Percentiles rank a stretch among this genome's conserved stretches.
Evolutionary conservation across 805 yeast species (phyloP).

Genomic region (Pichia sporocuriosa): DNA sequence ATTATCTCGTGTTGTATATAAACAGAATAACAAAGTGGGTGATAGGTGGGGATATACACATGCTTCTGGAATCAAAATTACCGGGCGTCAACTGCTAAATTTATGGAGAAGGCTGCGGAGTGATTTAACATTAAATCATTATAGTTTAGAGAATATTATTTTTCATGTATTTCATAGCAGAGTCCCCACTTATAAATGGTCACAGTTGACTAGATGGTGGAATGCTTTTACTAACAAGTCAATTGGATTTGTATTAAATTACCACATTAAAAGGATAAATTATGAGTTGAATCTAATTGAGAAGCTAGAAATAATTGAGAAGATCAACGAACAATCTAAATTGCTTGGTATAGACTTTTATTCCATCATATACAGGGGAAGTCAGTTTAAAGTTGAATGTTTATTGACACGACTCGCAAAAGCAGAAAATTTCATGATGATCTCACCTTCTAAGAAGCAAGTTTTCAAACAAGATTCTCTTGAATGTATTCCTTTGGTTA

Average conservation of each 20-base stretch:
- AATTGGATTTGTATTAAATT: slow-evolving; percentile 35
- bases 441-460: slow-evolving; percentile 74
- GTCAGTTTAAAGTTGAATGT: slow-evolving; percentile 92
- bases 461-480: slow-evolving; percentile 81
- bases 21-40: slow-evolving; percentile 45
- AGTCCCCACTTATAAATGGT: slow-evolving; percentile 54
- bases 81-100: slow-evolving; percentile 81
- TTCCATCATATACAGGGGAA: slow-evolving; percentile 84
- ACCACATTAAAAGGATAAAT: slow-evolving; percentile 39
- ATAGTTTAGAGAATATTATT: slow-evolving; percentile 70
- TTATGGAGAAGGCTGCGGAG: slow-evolving; percentile 72
- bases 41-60: slow-evolving; percentile 81
- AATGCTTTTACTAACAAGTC: slow-evolving; percentile 15
- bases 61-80: slow-evolving; percentile 58
- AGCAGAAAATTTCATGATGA: slow-evolving; percentile 60
- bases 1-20: slow-evolving; percentile 51
- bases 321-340: slow-evolving; percentile 77
- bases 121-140: slow-evolving; percentile 58
- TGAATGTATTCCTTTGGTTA: slow-evolving; percentile 81
- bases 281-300: slow-evolving; percentile 43
- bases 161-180: slow-evolving; percentile 60
- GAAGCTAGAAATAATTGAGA: slow-evolving; percentile 57
- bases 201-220: slow-evolving; percentile 45
- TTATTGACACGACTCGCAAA: slow-evolving; percentile 68
- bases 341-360: slow-evolving; percentile 84